Evolutionary conservation across 225 moss, liverwort and hornwort genomes (phyloP).

Genomic region (Asterella californica): DNA sequence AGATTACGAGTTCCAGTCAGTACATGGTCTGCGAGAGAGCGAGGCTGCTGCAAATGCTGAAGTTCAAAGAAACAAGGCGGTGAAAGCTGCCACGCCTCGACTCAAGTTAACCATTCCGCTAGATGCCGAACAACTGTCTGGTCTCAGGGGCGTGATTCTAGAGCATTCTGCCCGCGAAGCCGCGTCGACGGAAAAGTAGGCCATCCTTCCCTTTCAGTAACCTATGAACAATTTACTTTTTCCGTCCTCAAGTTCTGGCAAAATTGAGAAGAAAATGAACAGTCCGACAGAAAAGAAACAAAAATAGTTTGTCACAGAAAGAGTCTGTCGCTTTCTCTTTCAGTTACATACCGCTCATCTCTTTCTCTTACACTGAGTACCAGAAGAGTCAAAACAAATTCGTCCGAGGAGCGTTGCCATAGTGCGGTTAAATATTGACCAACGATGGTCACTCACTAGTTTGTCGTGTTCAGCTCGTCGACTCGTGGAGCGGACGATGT

Average conservation of each 20-base stretch:
- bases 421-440: not conserved
- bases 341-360: too few species aligned
- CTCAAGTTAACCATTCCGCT: not conserved
- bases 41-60: not conserved
- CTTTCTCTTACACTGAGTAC: too few species aligned
- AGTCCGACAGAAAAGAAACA: too few species aligned
- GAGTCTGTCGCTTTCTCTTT: too few species aligned
- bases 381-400: too few species aligned
- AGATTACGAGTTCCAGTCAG: not conserved
- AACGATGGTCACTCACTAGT: not conserved
- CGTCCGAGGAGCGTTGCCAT: not conserved
- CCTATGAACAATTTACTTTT: too few species aligned
- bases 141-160: not conserved
- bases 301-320: too few species aligned
- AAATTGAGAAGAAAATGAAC: too few species aligned
- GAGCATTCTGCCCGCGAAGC: not conserved
- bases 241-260: too few species aligned
- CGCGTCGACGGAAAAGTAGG: conserved; percentile 21
- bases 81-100: not conserved
- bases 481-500: not conserved
- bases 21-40: not conserved
- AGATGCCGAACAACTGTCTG: not conserved
- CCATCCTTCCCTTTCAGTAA: too few species aligned
- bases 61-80: not conserved
- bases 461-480: conserved; percentile 1